Conservation (phyloP, 257 asterid species). For the Dorcoceras hygrometricum region DNA sequence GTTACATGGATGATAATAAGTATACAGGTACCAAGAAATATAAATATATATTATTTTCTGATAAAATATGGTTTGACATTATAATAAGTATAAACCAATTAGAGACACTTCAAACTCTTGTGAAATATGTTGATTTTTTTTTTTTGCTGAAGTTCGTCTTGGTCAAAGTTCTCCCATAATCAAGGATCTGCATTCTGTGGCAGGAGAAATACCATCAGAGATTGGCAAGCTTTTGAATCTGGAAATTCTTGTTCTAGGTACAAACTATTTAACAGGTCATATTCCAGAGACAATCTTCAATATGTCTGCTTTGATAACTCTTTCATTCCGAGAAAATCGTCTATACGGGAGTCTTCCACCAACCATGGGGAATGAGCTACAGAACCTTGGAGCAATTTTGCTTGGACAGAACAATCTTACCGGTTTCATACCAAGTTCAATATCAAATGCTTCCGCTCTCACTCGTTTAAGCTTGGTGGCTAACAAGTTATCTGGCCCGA, state of each 20-base stretch:
- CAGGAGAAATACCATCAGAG: slow-evolving; percentile 28
- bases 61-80: too few species aligned
- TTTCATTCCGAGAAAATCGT: slow-evolving; percentile 4
- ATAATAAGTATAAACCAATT: background rate
- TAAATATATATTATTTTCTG: background rate
- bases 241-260: background rate
- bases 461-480: background rate
- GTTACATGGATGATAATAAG: slow-evolving; percentile 19
- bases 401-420: slow-evolving; percentile 24
- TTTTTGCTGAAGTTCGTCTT: background rate
- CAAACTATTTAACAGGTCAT: slow-evolving; percentile 13
- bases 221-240: slow-evolving; percentile 21
- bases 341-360: slow-evolving; percentile 25
- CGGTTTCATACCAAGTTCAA: slow-evolving; percentile 34
- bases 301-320: slow-evolving; percentile 14
- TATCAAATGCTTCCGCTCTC: slow-evolving; percentile 27
- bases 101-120: background rate
- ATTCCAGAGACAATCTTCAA: slow-evolving; percentile 24
- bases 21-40: slow-evolving; percentile 18
- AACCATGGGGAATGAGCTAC: slow-evolving; percentile 25
- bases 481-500: slow-evolving; percentile 30
- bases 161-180: background rate
- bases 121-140: background rate
- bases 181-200: background rate
- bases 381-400: slow-evolving; percentile 24